Evolutionary conservation across 192 early-diverging fungal genomes (phyloP).

Genomic region (Diversispora epigaea): DNA sequence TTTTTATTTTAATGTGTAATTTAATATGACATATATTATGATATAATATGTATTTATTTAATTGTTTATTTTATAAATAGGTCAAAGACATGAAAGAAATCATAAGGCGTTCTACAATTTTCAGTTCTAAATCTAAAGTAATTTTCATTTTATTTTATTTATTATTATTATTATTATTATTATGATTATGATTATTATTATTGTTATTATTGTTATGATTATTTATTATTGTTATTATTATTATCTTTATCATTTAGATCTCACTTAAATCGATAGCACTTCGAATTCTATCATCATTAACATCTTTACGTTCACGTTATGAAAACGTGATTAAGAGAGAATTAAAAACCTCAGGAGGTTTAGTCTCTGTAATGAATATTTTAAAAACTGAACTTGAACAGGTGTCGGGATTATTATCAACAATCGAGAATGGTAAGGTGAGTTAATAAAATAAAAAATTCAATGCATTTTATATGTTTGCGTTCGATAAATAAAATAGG

Average conservation of each 20-base stretch:
- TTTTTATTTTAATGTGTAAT: background rate
- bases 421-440: slow-evolving; percentile 24
- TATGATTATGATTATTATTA: background rate
- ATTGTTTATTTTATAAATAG: slow-evolving; percentile 1
- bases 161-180: background rate
- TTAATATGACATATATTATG: background rate
- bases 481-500: too few relatives aligned
- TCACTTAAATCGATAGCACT: slow-evolving; percentile 25
- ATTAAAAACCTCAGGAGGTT: background rate
- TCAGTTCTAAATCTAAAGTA: slow-evolving; percentile 9
- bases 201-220: background rate
- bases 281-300: background rate
- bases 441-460: background rate
- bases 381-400: slow-evolving; percentile 19
- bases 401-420: background rate
- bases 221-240: background rate
- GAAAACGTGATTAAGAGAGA: slow-evolving; percentile 8
- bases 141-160: background rate
- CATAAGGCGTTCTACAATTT: background rate
- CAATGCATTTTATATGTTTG: background rate
- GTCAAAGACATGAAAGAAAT: slow-evolving; percentile 16
- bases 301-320: slow-evolving; percentile 15
- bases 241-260: slow-evolving; percentile 3
- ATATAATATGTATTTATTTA: too few relatives aligned
- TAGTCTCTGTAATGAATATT: background rate